These are phyloP conservation scores for Babesia sp. DNA, from an alignment of 169 alveolate species.

Conservation along the genomic window DNA sequence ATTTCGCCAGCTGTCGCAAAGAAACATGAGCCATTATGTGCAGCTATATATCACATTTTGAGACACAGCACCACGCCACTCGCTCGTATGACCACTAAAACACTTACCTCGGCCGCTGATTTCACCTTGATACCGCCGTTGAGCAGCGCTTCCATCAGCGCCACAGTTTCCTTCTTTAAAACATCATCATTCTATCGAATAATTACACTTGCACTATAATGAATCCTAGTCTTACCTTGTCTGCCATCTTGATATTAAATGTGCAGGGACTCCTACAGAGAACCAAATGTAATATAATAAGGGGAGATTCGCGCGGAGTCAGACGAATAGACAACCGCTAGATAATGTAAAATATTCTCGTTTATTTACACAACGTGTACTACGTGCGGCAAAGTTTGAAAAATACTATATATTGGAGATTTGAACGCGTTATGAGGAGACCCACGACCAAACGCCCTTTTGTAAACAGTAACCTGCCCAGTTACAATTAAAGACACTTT, in stretches of 20 bases:
- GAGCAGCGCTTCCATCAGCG: conserved; percentile 60
- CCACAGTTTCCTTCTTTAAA: conserved; percentile 22
- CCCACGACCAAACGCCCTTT: too few relatives aligned
- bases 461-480: too few relatives aligned
- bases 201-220: background rate
- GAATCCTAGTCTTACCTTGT: conserved; percentile 3
- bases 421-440: too few relatives aligned
- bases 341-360: background rate
- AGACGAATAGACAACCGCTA: background rate
- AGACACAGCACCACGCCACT: too few relatives aligned
- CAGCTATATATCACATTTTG: background rate
- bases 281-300: background rate
- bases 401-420: too few relatives aligned
- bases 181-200: conserved; percentile 26
- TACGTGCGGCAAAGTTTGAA: too few relatives aligned
- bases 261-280: background rate
- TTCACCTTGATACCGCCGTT: conserved; percentile 60
- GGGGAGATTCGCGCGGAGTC: background rate
- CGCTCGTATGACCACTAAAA: background rate
- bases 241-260: conserved; percentile 2
- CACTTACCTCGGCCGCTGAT: conserved; percentile 68
- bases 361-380: background rate
- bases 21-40: background rate
- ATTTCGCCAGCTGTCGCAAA: background rate
- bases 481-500: too few relatives aligned